phyloP scores from a whole-genome alignment of 768 basidiomycete genomes.

The Tulasnella sp. region DNA sequence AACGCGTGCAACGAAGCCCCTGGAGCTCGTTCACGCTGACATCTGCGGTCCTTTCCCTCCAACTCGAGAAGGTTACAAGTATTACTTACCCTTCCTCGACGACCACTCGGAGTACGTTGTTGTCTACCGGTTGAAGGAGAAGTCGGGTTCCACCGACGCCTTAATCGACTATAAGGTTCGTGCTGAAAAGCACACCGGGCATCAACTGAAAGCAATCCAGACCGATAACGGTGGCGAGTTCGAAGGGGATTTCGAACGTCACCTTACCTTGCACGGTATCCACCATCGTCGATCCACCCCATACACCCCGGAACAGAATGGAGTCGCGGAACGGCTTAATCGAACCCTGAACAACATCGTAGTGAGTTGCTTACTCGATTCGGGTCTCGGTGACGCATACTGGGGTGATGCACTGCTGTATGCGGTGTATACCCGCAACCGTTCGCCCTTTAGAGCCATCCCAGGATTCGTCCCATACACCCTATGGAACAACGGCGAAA shows the following conservation, averaged over 20 bases:
- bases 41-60: neutral
- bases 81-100: neutral
- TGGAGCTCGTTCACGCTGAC: neutral
- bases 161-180: neutral
- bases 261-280: neutral
- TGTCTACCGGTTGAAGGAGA: neutral
- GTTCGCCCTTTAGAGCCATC: too few relatives aligned
- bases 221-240: conserved; percentile 2
- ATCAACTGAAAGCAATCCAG: neutral
- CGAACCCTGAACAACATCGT: neutral
- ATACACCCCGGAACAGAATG: neutral
- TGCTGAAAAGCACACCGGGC: neutral
- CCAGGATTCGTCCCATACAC: too few relatives aligned
- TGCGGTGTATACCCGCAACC: too few relatives aligned
- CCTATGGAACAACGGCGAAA: too few relatives aligned
- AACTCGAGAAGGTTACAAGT: neutral
- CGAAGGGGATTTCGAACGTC: neutral
- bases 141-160: neutral
- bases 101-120: neutral
- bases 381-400: neutral
- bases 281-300: neutral
- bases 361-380: neutral
- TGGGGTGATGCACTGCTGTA: neutral
- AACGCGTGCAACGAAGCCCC: neutral
- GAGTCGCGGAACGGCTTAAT: conserved; percentile 8